Evolutionary conservation across 1,139 yeast genomes (phyloP).

Genomic region (Candida freyschussii): DNA sequence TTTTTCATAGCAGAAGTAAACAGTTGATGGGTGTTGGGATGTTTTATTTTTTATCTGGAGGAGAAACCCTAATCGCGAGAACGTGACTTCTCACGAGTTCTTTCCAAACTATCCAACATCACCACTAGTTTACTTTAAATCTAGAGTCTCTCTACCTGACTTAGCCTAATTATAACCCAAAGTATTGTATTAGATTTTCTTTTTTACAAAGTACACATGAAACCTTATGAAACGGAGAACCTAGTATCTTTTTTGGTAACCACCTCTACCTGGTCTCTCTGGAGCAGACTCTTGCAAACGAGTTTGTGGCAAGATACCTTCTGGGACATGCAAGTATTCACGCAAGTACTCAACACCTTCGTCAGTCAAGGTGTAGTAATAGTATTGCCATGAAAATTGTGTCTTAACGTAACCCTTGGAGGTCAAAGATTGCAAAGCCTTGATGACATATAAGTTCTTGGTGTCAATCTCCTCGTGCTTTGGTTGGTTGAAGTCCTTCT

Average conservation of each 20-base stretch:
- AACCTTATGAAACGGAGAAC: conserved; percentile 15
- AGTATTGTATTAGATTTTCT: conserved; percentile 7
- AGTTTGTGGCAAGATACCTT: conserved; percentile 97
- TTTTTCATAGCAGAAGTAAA: too few relatives aligned
- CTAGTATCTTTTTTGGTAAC: conserved; percentile 28
- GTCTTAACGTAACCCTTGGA: conserved; percentile 99
- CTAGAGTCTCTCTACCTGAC: too few relatives aligned
- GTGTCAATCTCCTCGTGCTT: conserved; percentile 98
- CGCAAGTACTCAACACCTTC: conserved; percentile 99
- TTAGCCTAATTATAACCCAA: too few relatives aligned
- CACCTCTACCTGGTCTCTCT: conserved; percentile 68
- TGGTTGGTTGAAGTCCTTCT: conserved; percentile 97
- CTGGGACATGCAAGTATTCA: conserved; percentile 98
- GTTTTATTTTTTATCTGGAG: too few relatives aligned
- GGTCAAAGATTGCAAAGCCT: conserved; percentile 98
- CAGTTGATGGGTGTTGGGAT: too few relatives aligned
- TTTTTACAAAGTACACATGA: conserved; percentile 23
- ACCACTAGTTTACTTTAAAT: conserved; percentile 1
- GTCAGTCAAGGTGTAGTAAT: conserved; percentile 99
- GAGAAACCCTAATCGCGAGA: too few relatives aligned
- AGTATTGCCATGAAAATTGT: conserved; percentile 99
- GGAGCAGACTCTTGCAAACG: conserved; percentile 92
- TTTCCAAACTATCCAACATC: conserved; percentile 1
- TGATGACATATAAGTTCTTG: conserved; percentile 96
- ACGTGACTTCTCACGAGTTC: too few relatives aligned